Evolutionary conservation across 164 flowering plant species (phyloP), one percentile per base, ranked within the genome.

Genomic region (Piper betle): DNA sequence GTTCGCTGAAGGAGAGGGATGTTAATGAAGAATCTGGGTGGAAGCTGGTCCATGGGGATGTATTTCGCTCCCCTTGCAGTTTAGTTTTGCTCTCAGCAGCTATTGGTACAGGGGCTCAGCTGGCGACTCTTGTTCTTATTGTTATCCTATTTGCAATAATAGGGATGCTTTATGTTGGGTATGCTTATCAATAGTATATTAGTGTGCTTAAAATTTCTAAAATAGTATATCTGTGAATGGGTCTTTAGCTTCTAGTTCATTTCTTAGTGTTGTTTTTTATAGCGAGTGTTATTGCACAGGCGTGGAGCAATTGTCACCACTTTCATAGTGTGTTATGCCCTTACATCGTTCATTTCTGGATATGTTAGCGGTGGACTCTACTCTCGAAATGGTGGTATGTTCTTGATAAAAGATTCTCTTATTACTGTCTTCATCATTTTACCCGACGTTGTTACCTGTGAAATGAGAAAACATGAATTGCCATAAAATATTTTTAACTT

Each of bases 41-140:
- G 98, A 93, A 93, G 69, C 97, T 93, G 79, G 97, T 93, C 57
- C 99, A 93, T 74, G 99, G 99, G 37, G 99, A 93, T 85, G 99
- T 93, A 64, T 93, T 93, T 68, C 78, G 99, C 62, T 75, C 96
- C 73, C 82, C 98, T 38, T 84, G 81, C 71, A 83, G 53, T 72
- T 71, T 90, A 62, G 94, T 81, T 70, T 19, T 93, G 25, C 85
- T 82, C 57, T 88, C 99, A 52, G 99, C 99, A 64, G 78, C 90
- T 70, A 96, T 93, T 77, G 99, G 99, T 41, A 93, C 92, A 9
- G 99, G 99, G 57, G 97, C 99, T 66, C 99, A 93, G 79, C 83
- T 93, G 39, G 91, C 93, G 9, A 65, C 79, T 78, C 94, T 90
- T 69, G 84, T 93, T 68, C 96, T 93, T 55, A 90, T 93, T 59